Percentiles rank a stretch among this genome's conserved stretches.
phyloP scores from a whole-genome alignment of 2,329 filamentous ascomycete species.

The Blastomyces percursus region DNA sequence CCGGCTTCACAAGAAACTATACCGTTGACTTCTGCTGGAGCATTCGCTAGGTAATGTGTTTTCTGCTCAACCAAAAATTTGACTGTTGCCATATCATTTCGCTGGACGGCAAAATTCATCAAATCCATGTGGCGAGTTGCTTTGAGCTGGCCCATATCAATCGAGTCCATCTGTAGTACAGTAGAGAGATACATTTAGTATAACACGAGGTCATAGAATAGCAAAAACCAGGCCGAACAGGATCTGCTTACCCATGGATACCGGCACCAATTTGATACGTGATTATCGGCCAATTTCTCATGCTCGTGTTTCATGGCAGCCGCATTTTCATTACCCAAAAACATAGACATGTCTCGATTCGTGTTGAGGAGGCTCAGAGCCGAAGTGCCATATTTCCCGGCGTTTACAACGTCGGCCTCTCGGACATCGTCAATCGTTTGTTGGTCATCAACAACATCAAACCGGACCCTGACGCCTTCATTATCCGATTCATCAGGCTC shows the following conservation, averaged over 20 bases:
- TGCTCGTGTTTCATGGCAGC: not conserved
- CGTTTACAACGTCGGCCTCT: constrained; percentile 46
- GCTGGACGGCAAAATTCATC: constrained; percentile 36
- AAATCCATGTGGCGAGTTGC: constrained; percentile 5
- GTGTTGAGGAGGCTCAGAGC: not conserved
- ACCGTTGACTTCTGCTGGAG: constrained; percentile 21
- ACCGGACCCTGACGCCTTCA: constrained; percentile 23
- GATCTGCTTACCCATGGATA: not conserved
- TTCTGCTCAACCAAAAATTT: constrained; percentile 45
- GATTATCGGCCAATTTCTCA: not conserved
- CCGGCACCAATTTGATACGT: not conserved
- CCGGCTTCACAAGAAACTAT: not conserved
- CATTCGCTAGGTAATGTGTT: constrained; percentile 31
- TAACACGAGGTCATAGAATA: not conserved
- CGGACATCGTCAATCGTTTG: constrained; percentile 71
- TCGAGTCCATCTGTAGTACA: not conserved
- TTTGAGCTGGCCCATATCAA: not conserved
- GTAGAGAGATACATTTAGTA: not conserved
- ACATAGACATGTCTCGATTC: not conserved
- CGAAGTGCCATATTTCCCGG: constrained; percentile 9
- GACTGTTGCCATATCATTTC: constrained; percentile 43
- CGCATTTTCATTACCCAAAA: not conserved
- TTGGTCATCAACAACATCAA: constrained; percentile 51
- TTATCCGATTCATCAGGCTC: constrained; percentile 12
- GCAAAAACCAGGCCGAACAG: not conserved